Percentiles rank a stretch among this genome's conserved stretches.
phyloP scores from a whole-genome alignment of 2,329 filamentous ascomycete species.

The Colletotrichum lindemuthianum region DNA sequence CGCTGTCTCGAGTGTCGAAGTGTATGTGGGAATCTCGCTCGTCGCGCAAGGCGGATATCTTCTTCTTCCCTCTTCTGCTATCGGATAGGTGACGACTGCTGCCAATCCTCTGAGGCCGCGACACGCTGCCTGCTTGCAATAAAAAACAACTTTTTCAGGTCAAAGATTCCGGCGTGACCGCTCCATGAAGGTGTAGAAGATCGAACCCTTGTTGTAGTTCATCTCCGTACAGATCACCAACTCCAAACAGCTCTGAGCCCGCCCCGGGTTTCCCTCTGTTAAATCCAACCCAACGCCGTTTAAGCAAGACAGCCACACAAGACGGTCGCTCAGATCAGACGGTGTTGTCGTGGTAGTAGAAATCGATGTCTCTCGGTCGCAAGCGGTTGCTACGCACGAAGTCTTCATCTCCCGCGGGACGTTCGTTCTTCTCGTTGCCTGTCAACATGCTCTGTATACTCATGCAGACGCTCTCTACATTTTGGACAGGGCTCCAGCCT shows the following conservation, averaged over 20 bases:
- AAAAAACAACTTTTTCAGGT: conserved; percentile 1
- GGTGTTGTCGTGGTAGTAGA: conserved; percentile 91
- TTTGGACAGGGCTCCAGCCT: conserved; percentile 97
- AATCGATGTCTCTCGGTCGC: conserved; percentile 88
- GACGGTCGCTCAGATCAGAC: conserved; percentile 51
- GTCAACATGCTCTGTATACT: conserved; percentile 98
- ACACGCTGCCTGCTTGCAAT: conserved; percentile 4
- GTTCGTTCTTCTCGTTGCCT: conserved; percentile 90
- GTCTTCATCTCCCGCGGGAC: conserved; percentile 88
- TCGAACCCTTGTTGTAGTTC: conserved; percentile 15
- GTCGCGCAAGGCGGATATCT: no score
- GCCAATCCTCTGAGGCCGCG: not conserved
- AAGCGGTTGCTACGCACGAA: conserved; percentile 85
- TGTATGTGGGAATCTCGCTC: no score
- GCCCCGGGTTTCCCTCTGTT: conserved; percentile 20
- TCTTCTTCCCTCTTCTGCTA: no score
- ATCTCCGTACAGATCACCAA: conserved; percentile 12
- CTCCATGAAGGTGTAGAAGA: conserved; percentile 14
- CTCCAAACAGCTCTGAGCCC: conserved; percentile 11
- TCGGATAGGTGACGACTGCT: no score
- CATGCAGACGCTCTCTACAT: conserved; percentile 96
- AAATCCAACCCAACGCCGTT: conserved; percentile 30
- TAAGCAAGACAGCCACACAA: conserved; percentile 14
- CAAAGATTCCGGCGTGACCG: not conserved
- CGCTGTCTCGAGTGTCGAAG: not conserved